phyloP scores from a whole-genome alignment of 306 rosid species.

The Trifolium repens region DNA sequence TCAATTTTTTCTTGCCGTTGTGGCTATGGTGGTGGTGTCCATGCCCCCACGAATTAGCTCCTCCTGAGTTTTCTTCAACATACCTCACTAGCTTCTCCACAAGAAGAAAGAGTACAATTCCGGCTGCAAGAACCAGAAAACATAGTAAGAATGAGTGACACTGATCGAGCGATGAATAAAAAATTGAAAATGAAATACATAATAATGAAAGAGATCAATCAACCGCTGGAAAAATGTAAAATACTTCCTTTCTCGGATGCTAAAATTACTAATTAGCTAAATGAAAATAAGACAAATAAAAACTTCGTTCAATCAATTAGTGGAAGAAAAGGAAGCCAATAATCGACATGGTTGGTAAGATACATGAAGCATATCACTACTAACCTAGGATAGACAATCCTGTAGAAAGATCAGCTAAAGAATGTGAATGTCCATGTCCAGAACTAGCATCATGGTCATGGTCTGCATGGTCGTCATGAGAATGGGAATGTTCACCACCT shows the following conservation, averaged over 20 bases:
- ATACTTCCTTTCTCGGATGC: constrained; percentile 1
- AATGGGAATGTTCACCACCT: constrained; percentile 79
- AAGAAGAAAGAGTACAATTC: constrained; percentile 89
- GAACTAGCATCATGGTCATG: constrained; percentile 57
- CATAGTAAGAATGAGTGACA: constrained; percentile 34
- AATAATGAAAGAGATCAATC: constrained; percentile 16
- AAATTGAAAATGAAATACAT: background rate
- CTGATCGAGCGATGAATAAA: constrained; percentile 14
- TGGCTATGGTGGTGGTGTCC: constrained; percentile 85
- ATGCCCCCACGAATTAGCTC: constrained; percentile 67
- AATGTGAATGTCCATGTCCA: constrained; percentile 76
- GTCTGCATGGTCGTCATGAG: constrained; percentile 58
- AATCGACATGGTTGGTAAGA: constrained; percentile 27
- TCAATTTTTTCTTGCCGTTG: constrained; percentile 62
- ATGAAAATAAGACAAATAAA: constrained; percentile 16
- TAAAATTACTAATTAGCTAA: constrained; percentile 19
- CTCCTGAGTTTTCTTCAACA: constrained; percentile 81
- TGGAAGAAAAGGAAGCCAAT: constrained; percentile 25
- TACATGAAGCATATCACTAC: constrained; percentile 43
- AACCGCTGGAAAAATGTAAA: constrained; percentile 1
- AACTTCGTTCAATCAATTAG: constrained; percentile 22
- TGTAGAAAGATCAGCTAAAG: constrained; percentile 82
- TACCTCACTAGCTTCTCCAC: constrained; percentile 94
- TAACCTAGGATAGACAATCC: constrained; percentile 87
- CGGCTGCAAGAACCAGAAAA: constrained; percentile 65